Percentiles rank a stretch among this genome's conserved stretches.
These are phyloP conservation scores for Corchorus capsularis DNA, from an alignment of 345 rosid genomes.

Conservation along the genomic window DNA sequence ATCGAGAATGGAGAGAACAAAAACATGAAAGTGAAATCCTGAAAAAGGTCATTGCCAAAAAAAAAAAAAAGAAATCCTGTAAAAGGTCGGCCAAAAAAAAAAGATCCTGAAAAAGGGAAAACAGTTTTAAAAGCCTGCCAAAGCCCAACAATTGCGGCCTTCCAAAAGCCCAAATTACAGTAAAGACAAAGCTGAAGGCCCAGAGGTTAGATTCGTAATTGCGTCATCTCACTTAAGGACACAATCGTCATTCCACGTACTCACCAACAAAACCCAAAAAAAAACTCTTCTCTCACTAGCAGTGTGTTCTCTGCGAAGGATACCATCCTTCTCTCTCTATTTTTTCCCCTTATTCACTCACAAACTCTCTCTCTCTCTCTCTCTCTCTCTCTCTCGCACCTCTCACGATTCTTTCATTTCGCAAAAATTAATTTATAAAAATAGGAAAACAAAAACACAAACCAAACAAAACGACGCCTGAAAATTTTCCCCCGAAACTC, in stretches of 20 bases:
- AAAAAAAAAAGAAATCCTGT: no score
- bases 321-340: neutral
- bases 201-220: neutral
- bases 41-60: no score
- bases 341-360: neutral
- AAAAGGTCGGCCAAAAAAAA: no score
- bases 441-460: neutral
- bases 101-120: neutral
- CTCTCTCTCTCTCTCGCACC: neutral
- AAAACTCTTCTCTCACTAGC: neutral
- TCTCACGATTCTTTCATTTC: neutral
- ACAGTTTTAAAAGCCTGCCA: neutral
- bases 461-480: neutral
- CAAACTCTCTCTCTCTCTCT: neutral
- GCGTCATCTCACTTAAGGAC: neutral
- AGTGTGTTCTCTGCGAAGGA: neutral
- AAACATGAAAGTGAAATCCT: neutral
- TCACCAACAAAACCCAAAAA: neutral
- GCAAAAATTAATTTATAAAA: neutral
- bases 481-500: neutral
- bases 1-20: no score
- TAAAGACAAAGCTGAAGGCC: neutral
- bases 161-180: neutral
- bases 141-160: neutral
- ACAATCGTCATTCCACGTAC: neutral